phyloP scores from a whole-genome alignment of 208 protist species.

The Vickermania ingenoplastis region DNA sequence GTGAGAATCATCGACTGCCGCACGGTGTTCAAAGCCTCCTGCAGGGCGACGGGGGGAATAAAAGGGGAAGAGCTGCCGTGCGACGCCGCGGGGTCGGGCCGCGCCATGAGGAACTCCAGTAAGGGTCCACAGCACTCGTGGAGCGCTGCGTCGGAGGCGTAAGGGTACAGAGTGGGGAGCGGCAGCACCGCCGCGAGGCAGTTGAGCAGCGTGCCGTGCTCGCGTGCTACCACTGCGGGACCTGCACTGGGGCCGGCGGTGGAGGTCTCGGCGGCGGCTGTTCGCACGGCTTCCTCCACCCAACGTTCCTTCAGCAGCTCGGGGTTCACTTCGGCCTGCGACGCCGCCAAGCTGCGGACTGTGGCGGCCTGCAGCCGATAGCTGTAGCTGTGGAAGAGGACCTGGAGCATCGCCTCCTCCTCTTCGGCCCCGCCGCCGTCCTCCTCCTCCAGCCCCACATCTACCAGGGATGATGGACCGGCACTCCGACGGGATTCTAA shows the following conservation, averaged over 20 bases:
- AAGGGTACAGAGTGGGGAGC: conserved; percentile 67
- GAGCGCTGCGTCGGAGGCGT: conserved; percentile 49
- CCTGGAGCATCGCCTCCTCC: neutral
- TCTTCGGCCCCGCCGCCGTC: conserved; percentile 8
- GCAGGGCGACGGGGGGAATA: neutral
- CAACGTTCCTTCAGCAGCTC: no score
- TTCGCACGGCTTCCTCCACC: no score
- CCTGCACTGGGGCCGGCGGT: neutral
- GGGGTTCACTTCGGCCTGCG: neutral
- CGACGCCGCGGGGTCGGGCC: neutral
- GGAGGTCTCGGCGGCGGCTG: no score
- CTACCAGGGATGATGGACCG: no score
- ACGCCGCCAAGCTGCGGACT: conserved; percentile 2
- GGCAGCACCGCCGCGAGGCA: conserved; percentile 41
- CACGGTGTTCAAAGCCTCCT: neutral
- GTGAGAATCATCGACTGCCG: conserved; percentile 16
- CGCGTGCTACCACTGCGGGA: conserved; percentile 20
- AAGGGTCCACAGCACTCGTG: conserved; percentile 39
- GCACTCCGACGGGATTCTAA: no score
- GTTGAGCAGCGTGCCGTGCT: conserved; percentile 72
- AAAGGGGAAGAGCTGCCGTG: neutral
- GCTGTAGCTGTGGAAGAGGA: conserved; percentile 47
- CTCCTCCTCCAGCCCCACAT: no score
- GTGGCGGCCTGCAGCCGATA: conserved; percentile 21
- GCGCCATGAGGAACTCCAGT: conserved; percentile 31